Evolutionary conservation across 192 early-diverging fungal species (phyloP).

Genomic region (Coemansia biformis): DNA sequence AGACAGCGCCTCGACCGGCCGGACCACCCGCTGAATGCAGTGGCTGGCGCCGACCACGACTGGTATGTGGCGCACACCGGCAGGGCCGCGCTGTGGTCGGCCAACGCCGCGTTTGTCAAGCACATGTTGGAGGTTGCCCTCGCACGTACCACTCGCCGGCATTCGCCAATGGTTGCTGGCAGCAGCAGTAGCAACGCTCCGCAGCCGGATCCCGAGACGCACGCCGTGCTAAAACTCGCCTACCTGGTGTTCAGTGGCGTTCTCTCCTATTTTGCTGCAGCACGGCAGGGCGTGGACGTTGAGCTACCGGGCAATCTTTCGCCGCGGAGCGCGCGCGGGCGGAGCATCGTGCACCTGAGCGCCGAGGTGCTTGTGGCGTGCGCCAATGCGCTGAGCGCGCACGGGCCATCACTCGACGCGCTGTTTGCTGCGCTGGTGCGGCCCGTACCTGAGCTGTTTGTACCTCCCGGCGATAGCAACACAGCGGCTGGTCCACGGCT

Average conservation of each 20-base stretch:
- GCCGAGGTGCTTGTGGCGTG: conserved; percentile 29
- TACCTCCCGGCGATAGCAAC: no score
- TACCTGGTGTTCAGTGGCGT: conserved; percentile 28
- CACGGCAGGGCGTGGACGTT: background rate
- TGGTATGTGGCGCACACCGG: conserved; percentile 4
- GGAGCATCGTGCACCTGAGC: conserved; percentile 13
- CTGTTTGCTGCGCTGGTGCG: conserved; percentile 13
- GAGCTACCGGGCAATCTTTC: conserved; percentile 12
- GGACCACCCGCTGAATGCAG: conserved; percentile 10
- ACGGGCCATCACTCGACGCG: background rate
- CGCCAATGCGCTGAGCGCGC: conserved; percentile 1
- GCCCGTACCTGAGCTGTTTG: conserved; percentile 5
- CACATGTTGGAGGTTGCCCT: conserved; percentile 27
- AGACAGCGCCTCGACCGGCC: background rate
- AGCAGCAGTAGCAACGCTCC: no score
- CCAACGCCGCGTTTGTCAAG: conserved; percentile 17
- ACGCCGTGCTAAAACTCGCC: conserved; percentile 11
- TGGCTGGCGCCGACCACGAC: background rate
- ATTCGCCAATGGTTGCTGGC: background rate
- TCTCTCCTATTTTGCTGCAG: conserved; percentile 4
- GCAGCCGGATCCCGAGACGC: background rate
- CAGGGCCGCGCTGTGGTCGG: conserved; percentile 12
- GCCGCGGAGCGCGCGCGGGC: conserved; percentile 9
- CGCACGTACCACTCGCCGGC: conserved; percentile 11
- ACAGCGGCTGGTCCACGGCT: no score